phyloP scores from a whole-genome alignment of 2,329 filamentous ascomycete species.

The Sordariomycetes sp. region DNA sequence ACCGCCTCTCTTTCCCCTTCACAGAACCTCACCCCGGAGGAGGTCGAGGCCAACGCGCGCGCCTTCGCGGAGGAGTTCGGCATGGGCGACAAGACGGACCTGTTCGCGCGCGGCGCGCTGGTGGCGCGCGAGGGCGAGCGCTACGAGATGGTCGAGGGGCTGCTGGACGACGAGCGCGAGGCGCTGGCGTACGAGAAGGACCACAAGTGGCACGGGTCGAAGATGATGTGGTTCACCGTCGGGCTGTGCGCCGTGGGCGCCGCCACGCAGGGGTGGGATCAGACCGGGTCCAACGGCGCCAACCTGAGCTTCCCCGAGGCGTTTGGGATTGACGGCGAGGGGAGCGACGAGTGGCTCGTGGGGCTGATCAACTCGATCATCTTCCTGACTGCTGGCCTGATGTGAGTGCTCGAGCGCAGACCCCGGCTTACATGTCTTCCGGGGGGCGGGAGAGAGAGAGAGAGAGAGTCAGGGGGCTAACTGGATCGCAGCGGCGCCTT shows the following conservation, averaged over 20 bases:
- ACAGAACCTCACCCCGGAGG: background rate
- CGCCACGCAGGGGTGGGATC: conserved; percentile 36
- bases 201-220: conserved; percentile 47
- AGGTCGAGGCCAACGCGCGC: conserved; percentile 26
- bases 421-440: conserved; percentile 29
- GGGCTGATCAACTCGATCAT: conserved; percentile 22
- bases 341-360: conserved; percentile 32
- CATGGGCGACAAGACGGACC: conserved; percentile 34
- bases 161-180: conserved; percentile 22
- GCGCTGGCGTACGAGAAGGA: conserved; percentile 31
- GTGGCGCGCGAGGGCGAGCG: conserved; percentile 19
- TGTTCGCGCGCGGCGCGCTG: conserved; percentile 25
- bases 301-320: conserved; percentile 46
- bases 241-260: conserved; percentile 43
- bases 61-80: conserved; percentile 37
- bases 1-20: background rate
- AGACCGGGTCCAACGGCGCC: conserved; percentile 34
- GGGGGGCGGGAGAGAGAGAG: no score
- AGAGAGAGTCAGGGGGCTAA: no score
- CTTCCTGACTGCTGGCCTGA: conserved; percentile 37
- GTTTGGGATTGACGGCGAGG: conserved; percentile 21
- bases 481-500: conserved; percentile 12
- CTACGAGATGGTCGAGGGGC: conserved; percentile 16
- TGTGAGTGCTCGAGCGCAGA: conserved; percentile 40
- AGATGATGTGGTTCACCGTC: conserved; percentile 31